Evolutionary conservation across 805 yeast genomes (phyloP).

Genomic region (Candida schatavii): DNA sequence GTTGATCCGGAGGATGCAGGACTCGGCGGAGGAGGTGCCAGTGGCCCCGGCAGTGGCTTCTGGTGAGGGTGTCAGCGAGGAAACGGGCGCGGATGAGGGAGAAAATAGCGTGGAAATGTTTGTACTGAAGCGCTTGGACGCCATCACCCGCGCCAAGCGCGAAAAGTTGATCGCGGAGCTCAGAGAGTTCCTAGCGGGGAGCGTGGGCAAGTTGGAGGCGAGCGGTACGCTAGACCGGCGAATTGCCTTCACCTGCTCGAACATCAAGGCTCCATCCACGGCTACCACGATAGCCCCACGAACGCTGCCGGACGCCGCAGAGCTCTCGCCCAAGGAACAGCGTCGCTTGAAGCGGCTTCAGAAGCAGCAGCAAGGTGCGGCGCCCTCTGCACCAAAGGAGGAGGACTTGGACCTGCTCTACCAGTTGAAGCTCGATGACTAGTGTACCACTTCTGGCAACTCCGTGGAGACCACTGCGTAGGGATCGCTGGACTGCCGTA

Average conservation of each 20-base stretch:
- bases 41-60: background rate
- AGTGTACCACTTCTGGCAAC: too few species aligned
- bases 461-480: too few species aligned
- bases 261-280: slow-evolving; percentile 3
- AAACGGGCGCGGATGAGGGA: slow-evolving; percentile 1
- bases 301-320: background rate
- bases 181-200: slow-evolving; percentile 26
- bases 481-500: too few species aligned
- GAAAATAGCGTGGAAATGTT: slow-evolving; percentile 12
- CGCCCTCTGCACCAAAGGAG: slow-evolving; percentile 14
- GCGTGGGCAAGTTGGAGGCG: slow-evolving; percentile 23
- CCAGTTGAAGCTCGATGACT: slow-evolving; percentile 28
- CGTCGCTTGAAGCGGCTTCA: slow-evolving; percentile 15
- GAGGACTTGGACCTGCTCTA: slow-evolving; percentile 40
- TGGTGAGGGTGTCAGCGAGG: background rate
- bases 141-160: slow-evolving; percentile 21
- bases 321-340: slow-evolving; percentile 15
- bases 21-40: background rate
- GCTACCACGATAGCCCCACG: too few species aligned
- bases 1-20: slow-evolving; percentile 3
- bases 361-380: slow-evolving; percentile 12
- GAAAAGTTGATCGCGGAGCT: slow-evolving; percentile 26
- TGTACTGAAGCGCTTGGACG: slow-evolving; percentile 12
- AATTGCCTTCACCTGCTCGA: slow-evolving; percentile 22
- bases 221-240: slow-evolving; percentile 26